Conservation (phyloP, 768 basidiomycete genomes). For the Auriscalpium orientale region DNA sequence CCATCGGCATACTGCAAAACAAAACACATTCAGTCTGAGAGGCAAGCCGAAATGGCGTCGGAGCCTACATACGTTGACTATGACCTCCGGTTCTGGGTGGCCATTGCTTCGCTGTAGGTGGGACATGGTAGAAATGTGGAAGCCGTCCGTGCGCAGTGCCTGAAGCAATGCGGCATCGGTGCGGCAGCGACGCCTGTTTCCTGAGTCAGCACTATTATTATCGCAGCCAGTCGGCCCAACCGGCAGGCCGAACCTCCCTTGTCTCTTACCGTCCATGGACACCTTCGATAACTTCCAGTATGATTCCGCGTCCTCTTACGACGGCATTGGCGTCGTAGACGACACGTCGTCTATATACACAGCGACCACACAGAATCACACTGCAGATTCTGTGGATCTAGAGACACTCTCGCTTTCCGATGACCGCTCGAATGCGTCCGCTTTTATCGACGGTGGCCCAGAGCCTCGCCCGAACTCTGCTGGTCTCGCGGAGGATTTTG, state of each 20-base stretch:
- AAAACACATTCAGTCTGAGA: not conserved
- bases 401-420: constrained; percentile 63
- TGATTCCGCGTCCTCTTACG: constrained; percentile 77
- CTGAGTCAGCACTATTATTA: not conserved
- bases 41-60: not conserved
- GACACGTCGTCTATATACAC: constrained; percentile 80
- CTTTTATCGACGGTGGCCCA: constrained; percentile 16
- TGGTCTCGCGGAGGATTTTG: constrained; percentile 78
- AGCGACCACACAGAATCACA: constrained; percentile 49
- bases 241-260: not conserved
- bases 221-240: not conserved
- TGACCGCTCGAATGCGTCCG: constrained; percentile 33
- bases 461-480: constrained; percentile 27
- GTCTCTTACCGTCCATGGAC: constrained; percentile 44
- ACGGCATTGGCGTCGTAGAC: constrained; percentile 62
- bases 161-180: no score
- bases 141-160: no score
- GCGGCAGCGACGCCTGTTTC: not conserved
- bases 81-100: constrained; percentile 57
- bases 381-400: constrained; percentile 43
- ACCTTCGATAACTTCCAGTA: constrained; percentile 83
- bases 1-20: constrained; percentile 52
- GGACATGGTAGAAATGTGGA: constrained; percentile 2
- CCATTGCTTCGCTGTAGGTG: constrained; percentile 36
- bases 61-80: constrained; percentile 46